Evolutionary conservation across 345 rosid species (phyloP), one percentile per base, ranked within the genome.

Genomic region (Microcos paniculata): DNA sequence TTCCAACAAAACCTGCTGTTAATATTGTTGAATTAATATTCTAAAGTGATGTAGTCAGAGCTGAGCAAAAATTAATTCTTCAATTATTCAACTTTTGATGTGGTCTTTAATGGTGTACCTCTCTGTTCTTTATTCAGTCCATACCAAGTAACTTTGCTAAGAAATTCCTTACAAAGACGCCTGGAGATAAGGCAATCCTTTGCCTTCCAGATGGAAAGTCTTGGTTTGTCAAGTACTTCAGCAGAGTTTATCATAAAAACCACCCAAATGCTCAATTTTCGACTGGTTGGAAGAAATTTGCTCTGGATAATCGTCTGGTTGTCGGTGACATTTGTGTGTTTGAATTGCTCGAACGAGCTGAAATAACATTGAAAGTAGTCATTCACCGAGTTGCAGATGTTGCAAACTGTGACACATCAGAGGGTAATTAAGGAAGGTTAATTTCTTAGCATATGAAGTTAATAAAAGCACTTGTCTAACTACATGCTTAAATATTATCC

Each of bases 291-390:
- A n/a, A 0, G 46, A 21, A 12, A 14, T 80, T 76, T 48, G 74
- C 70, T 1, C 8, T 28, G 28, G 80, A 65, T 3, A 76, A 71
- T 59, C 26, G n/a, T 48, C 42, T 70, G 66, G n/a, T 18, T 1
- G 77, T 76, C 23, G 83, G 70, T 6, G 83, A 78, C 66, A 59
- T 42, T 8, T 78, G 77, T 67, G 72, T 42, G 15, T 77, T 80
- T 58, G 75, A 72, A 45, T 18, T 77, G 65, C 40, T 80, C 42
- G 12, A 77, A 10, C 8, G 51, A 3, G 26, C 38, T 12, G 33
- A 40, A 6, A 43, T 43, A 4, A n/a, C 24, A 8, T 19, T 65
- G 14, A 66, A 66, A 10, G 77, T 73, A 26, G 35, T n/a, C 40
- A 73, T 78, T 73, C 70, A 40, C 62, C 62, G 62, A 7, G 12